A percentile compares a stretch with the other conserved stretches of the same genome.
Evolutionary conservation across 768 basidiomycete species (phyloP).

Genomic region (Russula sp.): DNA sequence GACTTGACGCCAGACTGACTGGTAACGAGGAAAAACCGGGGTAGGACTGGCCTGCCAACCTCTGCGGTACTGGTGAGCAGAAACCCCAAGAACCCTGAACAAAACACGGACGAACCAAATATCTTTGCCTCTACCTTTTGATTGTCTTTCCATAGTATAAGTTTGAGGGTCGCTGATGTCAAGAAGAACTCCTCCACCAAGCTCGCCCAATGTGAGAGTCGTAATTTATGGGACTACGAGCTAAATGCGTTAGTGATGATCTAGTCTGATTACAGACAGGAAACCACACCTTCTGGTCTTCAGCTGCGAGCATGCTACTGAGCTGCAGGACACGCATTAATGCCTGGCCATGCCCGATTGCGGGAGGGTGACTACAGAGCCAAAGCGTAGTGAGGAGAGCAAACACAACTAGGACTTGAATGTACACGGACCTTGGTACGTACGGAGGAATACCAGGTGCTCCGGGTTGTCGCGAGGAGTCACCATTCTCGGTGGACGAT

Average conservation of each 20-base stretch:
- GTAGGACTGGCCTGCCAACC: slow-evolving; percentile 71
- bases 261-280: background rate
- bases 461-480: slow-evolving; percentile 8
- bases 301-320: slow-evolving; percentile 55
- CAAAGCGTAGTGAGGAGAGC: background rate
- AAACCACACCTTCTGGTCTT: slow-evolving; percentile 42
- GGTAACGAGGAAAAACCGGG: slow-evolving; percentile 83
- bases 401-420: background rate
- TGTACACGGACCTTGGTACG: slow-evolving; percentile 9
- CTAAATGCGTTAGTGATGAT: background rate
- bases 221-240: slow-evolving; percentile 43
- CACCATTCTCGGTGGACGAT: slow-evolving; percentile 10
- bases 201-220: slow-evolving; percentile 59
- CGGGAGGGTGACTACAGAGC: background rate
- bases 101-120: slow-evolving; percentile 52
- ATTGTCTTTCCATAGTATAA: slow-evolving; percentile 87
- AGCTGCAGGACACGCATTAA: slow-evolving; percentile 61
- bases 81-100: background rate
- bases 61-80: slow-evolving; percentile 38
- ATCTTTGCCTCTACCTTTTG: slow-evolving; percentile 72
- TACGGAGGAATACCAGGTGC: slow-evolving; percentile 1
- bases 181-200: slow-evolving; percentile 67
- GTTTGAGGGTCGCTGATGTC: slow-evolving; percentile 65
- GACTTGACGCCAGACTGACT: slow-evolving; percentile 80
- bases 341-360: slow-evolving; percentile 57